A percentile compares a stretch with the other conserved stretches of the same genome.
Conservation (phyloP, 1,284 basidiomycete species). For the Mycosarcoma mackinlayi region DNA sequence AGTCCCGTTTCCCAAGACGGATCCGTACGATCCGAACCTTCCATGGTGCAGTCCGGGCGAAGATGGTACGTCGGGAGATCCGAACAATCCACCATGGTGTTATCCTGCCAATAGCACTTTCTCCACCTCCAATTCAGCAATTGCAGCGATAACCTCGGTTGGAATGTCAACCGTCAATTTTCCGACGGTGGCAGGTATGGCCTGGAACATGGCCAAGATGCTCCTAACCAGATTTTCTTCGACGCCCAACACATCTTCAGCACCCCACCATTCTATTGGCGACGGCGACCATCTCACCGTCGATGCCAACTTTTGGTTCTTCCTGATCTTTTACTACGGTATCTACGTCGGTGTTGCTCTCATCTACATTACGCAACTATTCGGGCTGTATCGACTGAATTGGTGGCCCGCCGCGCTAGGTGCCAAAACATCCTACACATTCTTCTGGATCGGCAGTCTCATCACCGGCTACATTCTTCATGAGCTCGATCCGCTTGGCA, state of each 20-base stretch:
- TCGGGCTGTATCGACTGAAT: slow-evolving; percentile 72
- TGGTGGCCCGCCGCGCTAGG: slow-evolving; percentile 71
- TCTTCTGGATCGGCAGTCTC: slow-evolving; percentile 72
- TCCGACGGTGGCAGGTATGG: slow-evolving; percentile 24
- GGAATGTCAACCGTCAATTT: background rate
- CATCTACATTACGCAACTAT: slow-evolving; percentile 73
- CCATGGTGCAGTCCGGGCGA: slow-evolving; percentile 56
- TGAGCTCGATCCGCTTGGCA: slow-evolving; percentile 52
- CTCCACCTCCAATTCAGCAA: background rate
- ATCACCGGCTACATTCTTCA: slow-evolving; percentile 71
- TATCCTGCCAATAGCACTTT: slow-evolving; percentile 30
- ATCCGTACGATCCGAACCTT: slow-evolving; percentile 67
- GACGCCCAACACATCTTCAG: background rate
- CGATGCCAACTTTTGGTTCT: slow-evolving; percentile 67
- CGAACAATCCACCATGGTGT: slow-evolving; percentile 49
- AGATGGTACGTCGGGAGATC: slow-evolving; percentile 34
- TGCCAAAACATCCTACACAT: slow-evolving; percentile 71
- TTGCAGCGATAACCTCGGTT: background rate
- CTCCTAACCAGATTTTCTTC: slow-evolving; percentile 17
- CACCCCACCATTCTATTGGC: slow-evolving; percentile 9
- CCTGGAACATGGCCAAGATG: slow-evolving; percentile 16
- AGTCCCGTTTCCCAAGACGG: slow-evolving; percentile 72
- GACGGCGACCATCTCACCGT: slow-evolving; percentile 39
- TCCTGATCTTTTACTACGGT: slow-evolving; percentile 67
- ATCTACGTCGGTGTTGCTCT: slow-evolving; percentile 69